Conservation (phyloP, 805 yeast genomes). For the Tetrapisispora pingtungensis region DNA sequence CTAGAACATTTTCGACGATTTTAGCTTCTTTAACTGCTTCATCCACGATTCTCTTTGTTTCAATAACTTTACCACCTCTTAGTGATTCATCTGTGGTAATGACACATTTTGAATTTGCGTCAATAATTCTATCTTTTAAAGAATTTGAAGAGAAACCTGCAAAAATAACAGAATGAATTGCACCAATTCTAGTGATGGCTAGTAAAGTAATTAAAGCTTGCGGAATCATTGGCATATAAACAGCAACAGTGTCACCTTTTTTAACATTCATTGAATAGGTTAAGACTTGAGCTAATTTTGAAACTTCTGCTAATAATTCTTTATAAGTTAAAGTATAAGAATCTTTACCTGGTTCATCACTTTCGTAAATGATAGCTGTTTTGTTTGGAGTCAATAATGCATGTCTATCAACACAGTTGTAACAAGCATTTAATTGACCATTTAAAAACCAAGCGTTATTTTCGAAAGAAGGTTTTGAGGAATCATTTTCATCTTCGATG, state of each 20-base stretch:
- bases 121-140: slow-evolving; percentile 58
- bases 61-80: slow-evolving; percentile 74
- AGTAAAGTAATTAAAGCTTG: slow-evolving; percentile 66
- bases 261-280: slow-evolving; percentile 49
- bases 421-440: slow-evolving; percentile 71
- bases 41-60: slow-evolving; percentile 74
- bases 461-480: slow-evolving; percentile 30
- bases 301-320: slow-evolving; percentile 60
- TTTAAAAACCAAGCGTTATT: slow-evolving; percentile 68
- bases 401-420: slow-evolving; percentile 75
- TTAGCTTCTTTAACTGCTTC: slow-evolving; percentile 65
- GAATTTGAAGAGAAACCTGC: slow-evolving; percentile 77
- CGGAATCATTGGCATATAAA: slow-evolving; percentile 79
- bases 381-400: slow-evolving; percentile 63
- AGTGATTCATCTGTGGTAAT: slow-evolving; percentile 75
- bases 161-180: slow-evolving; percentile 74
- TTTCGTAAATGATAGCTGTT: slow-evolving; percentile 69
- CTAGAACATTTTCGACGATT: slow-evolving; percentile 57
- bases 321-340: slow-evolving; percentile 50
- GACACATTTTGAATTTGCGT: slow-evolving; percentile 61
- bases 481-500: slow-evolving; percentile 28
- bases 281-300: slow-evolving; percentile 61
- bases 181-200: slow-evolving; percentile 75
- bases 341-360: slow-evolving; percentile 59
- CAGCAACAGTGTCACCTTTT: slow-evolving; percentile 81